Evolutionary conservation across 2,329 filamentous ascomycete genomes (phyloP).

Genomic region (Rhynchosporium secalis): DNA sequence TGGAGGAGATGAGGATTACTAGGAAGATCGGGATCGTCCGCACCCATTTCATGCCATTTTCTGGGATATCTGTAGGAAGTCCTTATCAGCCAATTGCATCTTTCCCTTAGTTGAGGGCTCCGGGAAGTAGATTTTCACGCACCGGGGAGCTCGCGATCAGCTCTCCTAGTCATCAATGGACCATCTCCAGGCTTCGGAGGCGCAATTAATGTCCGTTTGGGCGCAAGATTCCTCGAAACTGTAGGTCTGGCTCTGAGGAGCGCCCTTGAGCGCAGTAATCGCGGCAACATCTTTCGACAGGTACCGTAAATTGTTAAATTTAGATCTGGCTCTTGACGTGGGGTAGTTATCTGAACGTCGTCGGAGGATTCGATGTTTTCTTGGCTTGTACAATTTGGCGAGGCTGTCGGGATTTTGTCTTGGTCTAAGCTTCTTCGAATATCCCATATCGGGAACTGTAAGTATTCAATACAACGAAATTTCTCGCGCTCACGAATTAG

Average conservation of each 20-base stretch:
- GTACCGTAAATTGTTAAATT: neutral
- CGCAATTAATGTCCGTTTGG: constrained; percentile 51
- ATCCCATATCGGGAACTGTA: no score
- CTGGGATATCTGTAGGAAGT: constrained; percentile 29
- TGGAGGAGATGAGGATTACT: constrained; percentile 66
- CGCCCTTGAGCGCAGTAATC: constrained; percentile 35
- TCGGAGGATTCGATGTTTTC: constrained; percentile 13
- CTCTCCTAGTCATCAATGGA: constrained; percentile 63
- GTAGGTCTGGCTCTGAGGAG: constrained; percentile 25
- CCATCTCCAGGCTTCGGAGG: constrained; percentile 61
- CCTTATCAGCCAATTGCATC: constrained; percentile 7
- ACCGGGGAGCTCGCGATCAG: constrained; percentile 68
- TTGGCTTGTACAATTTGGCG: constrained; percentile 26
- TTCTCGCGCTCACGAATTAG: neutral
- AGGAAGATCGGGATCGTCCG: constrained; percentile 81
- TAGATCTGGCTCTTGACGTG: no score
- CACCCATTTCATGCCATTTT: constrained; percentile 55
- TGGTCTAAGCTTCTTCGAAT: no score
- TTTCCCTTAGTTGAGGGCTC: neutral
- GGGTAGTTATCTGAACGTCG: neutral
- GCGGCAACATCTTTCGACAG: constrained; percentile 34
- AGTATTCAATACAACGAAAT: constrained; percentile 25
- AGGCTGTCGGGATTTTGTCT: constrained; percentile 8
- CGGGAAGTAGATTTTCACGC: constrained; percentile 25
- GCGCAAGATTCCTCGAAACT: constrained; percentile 25